phyloP scores from a whole-genome alignment of 352 stramenopile species.

The Pythium rishiriense region DNA sequence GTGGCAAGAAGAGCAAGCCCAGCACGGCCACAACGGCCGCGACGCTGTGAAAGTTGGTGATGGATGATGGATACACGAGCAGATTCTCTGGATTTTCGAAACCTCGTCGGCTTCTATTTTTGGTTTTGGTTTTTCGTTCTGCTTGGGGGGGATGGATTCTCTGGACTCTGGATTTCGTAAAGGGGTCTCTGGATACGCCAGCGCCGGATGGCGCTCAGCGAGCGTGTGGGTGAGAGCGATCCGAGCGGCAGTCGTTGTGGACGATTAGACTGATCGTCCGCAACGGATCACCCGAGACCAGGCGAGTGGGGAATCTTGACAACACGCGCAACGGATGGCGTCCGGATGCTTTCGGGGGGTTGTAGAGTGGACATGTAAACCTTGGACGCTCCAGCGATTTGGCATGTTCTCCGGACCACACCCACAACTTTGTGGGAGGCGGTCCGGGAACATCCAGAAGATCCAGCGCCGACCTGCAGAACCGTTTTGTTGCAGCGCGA shows the following conservation, averaged over 20 bases:
- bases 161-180: constrained; percentile 1
- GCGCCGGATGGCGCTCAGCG: neutral
- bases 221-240: neutral
- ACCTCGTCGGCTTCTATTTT: neutral
- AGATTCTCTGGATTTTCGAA: constrained; percentile 1
- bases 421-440: no score
- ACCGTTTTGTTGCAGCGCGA: neutral
- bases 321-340: no score
- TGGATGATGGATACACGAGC: neutral
- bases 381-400: no score
- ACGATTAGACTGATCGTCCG: no score
- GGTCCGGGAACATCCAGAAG: no score
- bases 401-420: no score
- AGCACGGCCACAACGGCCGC: neutral
- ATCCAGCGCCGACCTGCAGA: neutral
- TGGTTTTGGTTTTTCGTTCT: no score
- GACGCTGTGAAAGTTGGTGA: neutral
- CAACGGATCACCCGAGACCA: no score
- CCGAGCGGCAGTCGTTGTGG: no score
- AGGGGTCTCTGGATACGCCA: neutral
- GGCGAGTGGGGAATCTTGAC: no score
- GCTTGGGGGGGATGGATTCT: neutral
- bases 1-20: constrained; percentile 25
- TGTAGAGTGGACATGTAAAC: no score
- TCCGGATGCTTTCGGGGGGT: no score